Evolutionary conservation across 2,329 filamentous ascomycete genomes (phyloP).

Genomic region (Ceratocystis ficicola): DNA sequence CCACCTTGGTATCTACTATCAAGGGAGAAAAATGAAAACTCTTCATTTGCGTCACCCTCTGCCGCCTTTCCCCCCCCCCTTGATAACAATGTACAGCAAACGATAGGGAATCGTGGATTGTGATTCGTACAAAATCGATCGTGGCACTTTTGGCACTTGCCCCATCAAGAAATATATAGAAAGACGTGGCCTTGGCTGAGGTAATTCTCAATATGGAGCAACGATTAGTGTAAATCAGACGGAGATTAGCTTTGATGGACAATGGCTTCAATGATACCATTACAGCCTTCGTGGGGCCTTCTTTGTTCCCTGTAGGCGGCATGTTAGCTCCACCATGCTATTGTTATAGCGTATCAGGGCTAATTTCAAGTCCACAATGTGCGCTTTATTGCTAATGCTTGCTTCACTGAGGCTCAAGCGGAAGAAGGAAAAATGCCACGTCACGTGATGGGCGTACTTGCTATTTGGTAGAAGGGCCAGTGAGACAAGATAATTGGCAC

Average conservation of each 20-base stretch:
- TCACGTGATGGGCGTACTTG: not conserved
- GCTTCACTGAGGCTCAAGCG: not conserved
- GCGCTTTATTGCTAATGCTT: not conserved
- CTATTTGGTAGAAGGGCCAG: too few species aligned
- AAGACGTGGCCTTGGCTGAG: too few species aligned
- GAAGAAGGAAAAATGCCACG: not conserved
- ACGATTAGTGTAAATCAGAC: not conserved
- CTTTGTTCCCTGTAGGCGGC: not conserved
- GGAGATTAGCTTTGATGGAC: not conserved
- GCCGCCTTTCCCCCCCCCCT: not conserved
- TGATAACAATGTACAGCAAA: too few species aligned
- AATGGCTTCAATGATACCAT: not conserved
- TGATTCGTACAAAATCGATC: too few species aligned
- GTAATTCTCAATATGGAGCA: too few species aligned
- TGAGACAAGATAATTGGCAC: too few species aligned
- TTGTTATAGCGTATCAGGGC: not conserved
- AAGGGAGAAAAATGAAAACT: constrained; percentile 6
- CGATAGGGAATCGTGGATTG: too few species aligned
- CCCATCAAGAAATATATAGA: too few species aligned
- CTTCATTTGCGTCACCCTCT: not conserved
- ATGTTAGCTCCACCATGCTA: not conserved
- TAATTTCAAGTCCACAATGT: not conserved
- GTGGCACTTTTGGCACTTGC: too few species aligned
- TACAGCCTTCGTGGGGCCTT: not conserved
- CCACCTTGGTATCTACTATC: constrained; percentile 1